These are phyloP conservation scores for Sisymbrium altissimum DNA, from an alignment of 345 rosid genomes.

Conservation along the genomic window DNA sequence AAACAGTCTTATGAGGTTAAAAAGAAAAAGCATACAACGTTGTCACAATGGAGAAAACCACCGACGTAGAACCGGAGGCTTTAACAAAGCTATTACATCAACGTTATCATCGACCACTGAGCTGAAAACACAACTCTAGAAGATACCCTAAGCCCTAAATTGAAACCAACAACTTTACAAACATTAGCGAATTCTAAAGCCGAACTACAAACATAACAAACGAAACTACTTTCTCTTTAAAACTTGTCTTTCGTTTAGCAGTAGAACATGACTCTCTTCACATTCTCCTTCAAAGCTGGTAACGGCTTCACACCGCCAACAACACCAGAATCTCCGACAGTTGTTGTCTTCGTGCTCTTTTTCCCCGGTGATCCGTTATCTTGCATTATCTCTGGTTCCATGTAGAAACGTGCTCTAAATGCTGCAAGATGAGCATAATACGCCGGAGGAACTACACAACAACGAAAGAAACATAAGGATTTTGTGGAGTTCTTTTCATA, in stretches of 20 bases:
- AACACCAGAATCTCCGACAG: slow-evolving; percentile 42
- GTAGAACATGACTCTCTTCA: slow-evolving; percentile 96
- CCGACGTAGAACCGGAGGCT: neutral
- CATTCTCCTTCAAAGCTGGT: slow-evolving; percentile 97
- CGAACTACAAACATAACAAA: neutral
- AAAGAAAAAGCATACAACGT: neutral
- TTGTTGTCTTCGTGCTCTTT: slow-evolving; percentile 38
- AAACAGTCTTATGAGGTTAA: neutral
- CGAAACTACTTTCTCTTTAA: neutral
- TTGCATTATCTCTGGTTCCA: slow-evolving; percentile 78
- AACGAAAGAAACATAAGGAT: neutral
- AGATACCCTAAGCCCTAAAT: neutral
- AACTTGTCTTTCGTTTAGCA: slow-evolving; percentile 41
- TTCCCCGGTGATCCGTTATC: slow-evolving; percentile 62
- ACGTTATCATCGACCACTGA: neutral
- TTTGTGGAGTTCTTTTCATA: neutral
- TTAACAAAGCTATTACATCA: slow-evolving; percentile 9
- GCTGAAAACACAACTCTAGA: slow-evolving; percentile 18
- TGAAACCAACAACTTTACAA: slow-evolving; percentile 19
- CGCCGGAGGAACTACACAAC: slow-evolving; percentile 86
- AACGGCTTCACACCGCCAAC: slow-evolving; percentile 53
- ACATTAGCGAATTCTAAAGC: neutral
- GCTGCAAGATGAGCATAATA: slow-evolving; percentile 98
- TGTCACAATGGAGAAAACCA: slow-evolving; percentile 4
- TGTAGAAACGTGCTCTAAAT: slow-evolving; percentile 92